Conservation (phyloP, 257 asterid genomes). For the Solanum bukasovii region DNA sequence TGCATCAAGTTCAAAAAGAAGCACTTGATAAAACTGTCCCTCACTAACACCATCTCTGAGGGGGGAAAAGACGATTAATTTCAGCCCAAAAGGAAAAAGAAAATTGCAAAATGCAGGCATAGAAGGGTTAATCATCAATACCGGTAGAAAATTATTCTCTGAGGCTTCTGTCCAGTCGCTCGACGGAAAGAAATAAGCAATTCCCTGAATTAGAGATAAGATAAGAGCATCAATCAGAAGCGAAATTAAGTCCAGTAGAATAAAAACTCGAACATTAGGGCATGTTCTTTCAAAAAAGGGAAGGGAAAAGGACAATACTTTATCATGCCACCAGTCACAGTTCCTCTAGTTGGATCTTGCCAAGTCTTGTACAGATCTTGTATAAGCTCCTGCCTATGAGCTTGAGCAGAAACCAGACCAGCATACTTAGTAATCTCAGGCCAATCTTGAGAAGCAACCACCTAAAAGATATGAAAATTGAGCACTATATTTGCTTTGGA, state of each 20-base stretch:
- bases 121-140: not conserved
- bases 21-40: constrained; percentile 91
- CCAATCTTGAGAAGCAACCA: constrained; percentile 99
- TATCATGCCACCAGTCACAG: constrained; percentile 93
- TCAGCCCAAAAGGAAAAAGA: not conserved
- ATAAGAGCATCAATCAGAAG: not conserved
- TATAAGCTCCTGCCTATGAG: constrained; percentile 91
- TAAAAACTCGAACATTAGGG: not conserved
- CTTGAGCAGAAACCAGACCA: constrained; percentile 94
- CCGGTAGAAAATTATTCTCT: constrained; percentile 86
- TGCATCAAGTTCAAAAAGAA: constrained; percentile 91
- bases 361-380: constrained; percentile 80
- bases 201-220: constrained; percentile 36
- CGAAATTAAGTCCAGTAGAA: not conserved
- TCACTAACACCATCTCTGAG: constrained; percentile 97
- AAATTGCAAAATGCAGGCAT: not conserved
- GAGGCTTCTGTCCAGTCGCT: constrained; percentile 84
- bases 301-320: constrained; percentile 32
- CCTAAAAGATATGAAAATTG: constrained; percentile 35
- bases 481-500: not conserved
- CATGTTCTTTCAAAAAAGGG: not conserved
- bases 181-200: constrained; percentile 82
- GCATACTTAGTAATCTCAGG: constrained; percentile 94
- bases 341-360: constrained; percentile 77
- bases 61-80: not conserved